Evolutionary conservation across 2,329 filamentous ascomycete species (phyloP), one percentile per base, ranked within the genome.

Genomic region (Aspergillus costaricaensis): DNA sequence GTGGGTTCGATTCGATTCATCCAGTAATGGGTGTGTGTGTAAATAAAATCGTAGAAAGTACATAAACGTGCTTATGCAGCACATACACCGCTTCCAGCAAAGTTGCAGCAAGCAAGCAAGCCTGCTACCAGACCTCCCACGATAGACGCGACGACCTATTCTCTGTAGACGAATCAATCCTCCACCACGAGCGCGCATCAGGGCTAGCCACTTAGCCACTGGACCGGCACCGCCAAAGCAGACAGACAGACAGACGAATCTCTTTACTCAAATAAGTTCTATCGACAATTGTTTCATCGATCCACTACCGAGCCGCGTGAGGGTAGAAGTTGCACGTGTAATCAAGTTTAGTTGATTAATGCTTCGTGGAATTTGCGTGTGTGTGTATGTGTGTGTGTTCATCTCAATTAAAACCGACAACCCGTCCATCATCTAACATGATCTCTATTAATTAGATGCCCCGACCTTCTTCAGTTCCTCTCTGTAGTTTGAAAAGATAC

Each of bases 401-500:
- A 48, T 54, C 41, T 55, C 14, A 47, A 47, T 52, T 32, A 39
- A 39, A 51, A 36, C 41, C 41, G 41, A 44, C 10, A 44, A 21
- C 41, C 41, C 41, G 19, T 23, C 41, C 41, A 19, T 23, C 41
- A 44, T 19, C 17, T 9, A 44, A 44, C 27, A 14, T 30, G 2
- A 41, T 8, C 3, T 25, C 23, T 86, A 80, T 83, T 85, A 85
- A 81, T 91, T 91, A 63, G 86, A 83, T 43, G 88, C 85, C 76
- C 95, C 91, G 72, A 97, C 91, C 81, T 96, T 97, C 85, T 96
- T 96, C 66, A 97, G 81, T 78, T 98, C 94, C 79, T 96, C 71
- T 64, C 73, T 78, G 53, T 61, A 51, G 52, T 38, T 21, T 25
- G 14, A 50, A 14, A 21, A 7, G 54, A 36, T 47, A 43, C 36